Conservation (phyloP, 768 basidiomycete genomes). For the Chalciporus chontae region DNA sequence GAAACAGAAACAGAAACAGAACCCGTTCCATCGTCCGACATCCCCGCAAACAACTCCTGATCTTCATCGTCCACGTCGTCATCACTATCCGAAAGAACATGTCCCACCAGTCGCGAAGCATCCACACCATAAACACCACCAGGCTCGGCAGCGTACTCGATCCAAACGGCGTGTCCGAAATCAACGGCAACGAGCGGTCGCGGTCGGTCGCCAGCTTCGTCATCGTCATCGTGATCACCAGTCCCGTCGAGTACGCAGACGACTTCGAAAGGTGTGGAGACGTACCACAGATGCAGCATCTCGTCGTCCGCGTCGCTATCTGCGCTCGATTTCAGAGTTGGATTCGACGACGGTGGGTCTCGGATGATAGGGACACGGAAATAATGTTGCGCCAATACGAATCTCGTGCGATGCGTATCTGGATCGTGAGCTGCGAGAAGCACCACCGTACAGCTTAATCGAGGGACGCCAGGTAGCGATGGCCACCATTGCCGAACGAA, state of each 20-base stretch:
- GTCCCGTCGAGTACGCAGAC: conserved; percentile 56
- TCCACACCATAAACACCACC: conserved; percentile 29
- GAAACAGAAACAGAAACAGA: neutral
- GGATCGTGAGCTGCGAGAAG: conserved; percentile 61
- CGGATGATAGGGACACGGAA: conserved; percentile 60
- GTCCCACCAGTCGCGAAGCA: conserved; percentile 27
- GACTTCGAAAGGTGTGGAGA: conserved; percentile 67
- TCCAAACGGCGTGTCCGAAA: conserved; percentile 86
- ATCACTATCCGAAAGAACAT: conserved; percentile 26
- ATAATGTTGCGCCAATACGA: conserved; percentile 72
- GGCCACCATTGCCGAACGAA: conserved; percentile 85
- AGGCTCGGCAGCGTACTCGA: conserved; percentile 50
- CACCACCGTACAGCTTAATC: conserved; percentile 70
- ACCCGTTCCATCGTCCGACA: conserved; percentile 8
- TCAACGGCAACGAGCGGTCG: conserved; percentile 77
- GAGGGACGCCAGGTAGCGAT: conserved; percentile 55
- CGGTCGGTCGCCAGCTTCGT: conserved; percentile 43
- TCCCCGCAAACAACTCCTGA: conserved; percentile 5
- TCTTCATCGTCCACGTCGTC: conserved; percentile 26
- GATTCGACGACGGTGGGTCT: conserved; percentile 14
- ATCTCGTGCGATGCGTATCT: conserved; percentile 55
- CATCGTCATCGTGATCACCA: conserved; percentile 30
- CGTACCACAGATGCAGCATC: conserved; percentile 68
- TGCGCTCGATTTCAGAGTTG: neutral
- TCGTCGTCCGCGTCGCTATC: conserved; percentile 33